Percentiles rank a stretch among this genome's conserved stretches.
These are phyloP conservation scores for Pyrenula massariospora DNA, from an alignment of 495 filamentous ascomycete genomes.

Conservation along the genomic window DNA sequence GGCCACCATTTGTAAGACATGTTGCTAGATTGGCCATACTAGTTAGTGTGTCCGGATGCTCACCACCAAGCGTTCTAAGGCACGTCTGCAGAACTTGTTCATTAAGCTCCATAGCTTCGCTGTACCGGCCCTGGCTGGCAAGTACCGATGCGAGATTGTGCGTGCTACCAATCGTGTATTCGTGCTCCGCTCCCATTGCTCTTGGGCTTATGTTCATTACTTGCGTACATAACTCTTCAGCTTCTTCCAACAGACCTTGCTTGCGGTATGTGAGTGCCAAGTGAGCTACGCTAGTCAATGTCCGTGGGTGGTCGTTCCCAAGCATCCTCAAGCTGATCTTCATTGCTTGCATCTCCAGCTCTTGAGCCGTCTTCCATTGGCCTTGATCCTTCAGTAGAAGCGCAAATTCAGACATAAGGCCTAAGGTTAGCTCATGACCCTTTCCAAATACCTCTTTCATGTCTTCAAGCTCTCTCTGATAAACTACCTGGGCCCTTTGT, in stretches of 20 bases:
- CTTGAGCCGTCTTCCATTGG: not conserved
- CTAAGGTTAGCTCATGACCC: not conserved
- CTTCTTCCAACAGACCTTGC: not conserved
- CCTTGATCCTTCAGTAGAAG: slow-evolving; percentile 9
- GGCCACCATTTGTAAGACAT: not conserved
- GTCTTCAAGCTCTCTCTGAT: not conserved
- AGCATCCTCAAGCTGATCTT: not conserved
- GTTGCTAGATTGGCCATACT: slow-evolving; percentile 5
- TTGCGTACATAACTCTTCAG: not conserved
- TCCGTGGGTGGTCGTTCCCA: not conserved
- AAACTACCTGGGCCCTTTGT: not conserved
- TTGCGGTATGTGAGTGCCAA: not conserved
- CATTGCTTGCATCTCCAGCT: not conserved
- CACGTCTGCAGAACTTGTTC: slow-evolving; percentile 1
- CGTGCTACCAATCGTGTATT: slow-evolving; percentile 19
- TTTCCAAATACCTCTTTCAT: not conserved
- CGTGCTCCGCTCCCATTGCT: slow-evolving; percentile 19
- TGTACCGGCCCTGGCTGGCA: not conserved
- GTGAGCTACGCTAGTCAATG: slow-evolving; percentile 2
- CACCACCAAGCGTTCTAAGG: slow-evolving; percentile 2
- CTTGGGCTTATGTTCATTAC: slow-evolving; percentile 7
- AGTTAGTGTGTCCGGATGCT: slow-evolving; percentile 8
- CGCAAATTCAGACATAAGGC: slow-evolving; percentile 14
- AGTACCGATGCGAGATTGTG: not conserved
- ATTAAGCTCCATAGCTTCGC: slow-evolving; percentile 3